Conservation (phyloP, 2,329 filamentous ascomycete species). For the Xylariaceae sp. region DNA sequence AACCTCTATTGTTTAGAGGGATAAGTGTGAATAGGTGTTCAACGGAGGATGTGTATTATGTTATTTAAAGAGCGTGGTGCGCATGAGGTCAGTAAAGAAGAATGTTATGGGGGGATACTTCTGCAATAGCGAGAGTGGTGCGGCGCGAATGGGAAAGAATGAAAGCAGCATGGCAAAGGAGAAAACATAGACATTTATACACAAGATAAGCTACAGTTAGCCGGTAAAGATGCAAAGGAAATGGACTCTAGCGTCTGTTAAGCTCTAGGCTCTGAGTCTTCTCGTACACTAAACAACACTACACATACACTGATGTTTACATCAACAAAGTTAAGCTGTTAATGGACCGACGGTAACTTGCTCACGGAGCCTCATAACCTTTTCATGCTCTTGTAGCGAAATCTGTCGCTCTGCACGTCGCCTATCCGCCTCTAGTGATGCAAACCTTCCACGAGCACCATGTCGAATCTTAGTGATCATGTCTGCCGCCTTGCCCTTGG, state of each 20-base stretch:
- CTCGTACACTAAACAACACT: conserved; percentile 5
- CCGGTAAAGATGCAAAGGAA: too few species aligned
- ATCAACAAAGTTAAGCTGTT: too few species aligned
- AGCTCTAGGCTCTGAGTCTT: not conserved
- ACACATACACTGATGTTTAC: conserved; percentile 15
- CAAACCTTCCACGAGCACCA: conserved; percentile 66
- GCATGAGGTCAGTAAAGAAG: too few species aligned
- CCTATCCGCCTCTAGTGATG: conserved; percentile 48
- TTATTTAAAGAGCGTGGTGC: too few species aligned
- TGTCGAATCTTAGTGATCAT: conserved; percentile 92
- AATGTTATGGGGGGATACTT: too few species aligned
- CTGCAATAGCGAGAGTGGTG: not conserved
- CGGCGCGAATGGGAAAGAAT: not conserved
- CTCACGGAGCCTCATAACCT: conserved; percentile 43
- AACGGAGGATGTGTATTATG: too few species aligned
- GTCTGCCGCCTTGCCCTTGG: conserved; percentile 76
- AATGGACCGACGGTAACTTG: conserved; percentile 55
- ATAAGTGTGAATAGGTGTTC: too few species aligned
- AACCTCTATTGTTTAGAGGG: too few species aligned
- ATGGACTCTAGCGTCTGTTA: too few species aligned
- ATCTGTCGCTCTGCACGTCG: conserved; percentile 42
- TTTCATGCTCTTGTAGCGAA: conserved; percentile 36
- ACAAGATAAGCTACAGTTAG: too few species aligned
- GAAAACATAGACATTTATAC: not conserved
- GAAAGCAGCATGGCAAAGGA: not conserved